Percentiles rank a stretch among this genome's conserved stretches.
phyloP scores from a whole-genome alignment of 345 rosid species.

The Noccaea caerulescens region DNA sequence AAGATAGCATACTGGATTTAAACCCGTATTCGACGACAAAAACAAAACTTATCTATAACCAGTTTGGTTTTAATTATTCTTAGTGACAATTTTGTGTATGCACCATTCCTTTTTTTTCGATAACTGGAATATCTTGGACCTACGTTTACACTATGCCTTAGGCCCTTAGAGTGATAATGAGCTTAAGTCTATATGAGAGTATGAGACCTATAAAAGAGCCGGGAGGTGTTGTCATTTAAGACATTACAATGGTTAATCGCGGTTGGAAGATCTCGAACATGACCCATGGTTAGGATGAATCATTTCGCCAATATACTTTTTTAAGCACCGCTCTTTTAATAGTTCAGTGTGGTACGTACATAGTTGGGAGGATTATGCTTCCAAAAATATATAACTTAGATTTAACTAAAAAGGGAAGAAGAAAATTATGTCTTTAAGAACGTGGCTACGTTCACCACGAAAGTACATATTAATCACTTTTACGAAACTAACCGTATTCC shows the following conservation, averaged over 20 bases:
- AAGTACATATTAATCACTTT: slow-evolving; percentile 7
- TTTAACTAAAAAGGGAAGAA: slow-evolving; percentile 11
- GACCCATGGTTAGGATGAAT: background rate
- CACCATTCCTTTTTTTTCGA: background rate
- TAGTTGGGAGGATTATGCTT: background rate
- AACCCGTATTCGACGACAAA: background rate
- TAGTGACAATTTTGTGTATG: background rate
- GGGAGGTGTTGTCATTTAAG: background rate
- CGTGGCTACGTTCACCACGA: slow-evolving; percentile 10
- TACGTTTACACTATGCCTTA: too few species aligned
- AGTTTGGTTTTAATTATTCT: too few species aligned
- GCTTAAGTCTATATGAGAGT: too few species aligned
- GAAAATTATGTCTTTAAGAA: background rate
- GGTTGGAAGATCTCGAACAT: background rate
- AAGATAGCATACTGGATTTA: background rate
- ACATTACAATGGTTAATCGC: background rate
- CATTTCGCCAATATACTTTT: background rate
- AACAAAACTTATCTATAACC: background rate
- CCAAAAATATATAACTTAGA: slow-evolving; percentile 8
- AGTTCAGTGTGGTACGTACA: background rate
- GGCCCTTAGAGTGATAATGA: too few species aligned
- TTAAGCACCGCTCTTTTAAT: background rate
- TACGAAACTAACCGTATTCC: slow-evolving; percentile 1
- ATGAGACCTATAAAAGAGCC: background rate
- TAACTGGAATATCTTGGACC: background rate